Percentiles rank a stretch among this genome's conserved stretches.
Evolutionary conservation across 768 basidiomycete species (phyloP).

Genomic region (Amanita rimosa): DNA sequence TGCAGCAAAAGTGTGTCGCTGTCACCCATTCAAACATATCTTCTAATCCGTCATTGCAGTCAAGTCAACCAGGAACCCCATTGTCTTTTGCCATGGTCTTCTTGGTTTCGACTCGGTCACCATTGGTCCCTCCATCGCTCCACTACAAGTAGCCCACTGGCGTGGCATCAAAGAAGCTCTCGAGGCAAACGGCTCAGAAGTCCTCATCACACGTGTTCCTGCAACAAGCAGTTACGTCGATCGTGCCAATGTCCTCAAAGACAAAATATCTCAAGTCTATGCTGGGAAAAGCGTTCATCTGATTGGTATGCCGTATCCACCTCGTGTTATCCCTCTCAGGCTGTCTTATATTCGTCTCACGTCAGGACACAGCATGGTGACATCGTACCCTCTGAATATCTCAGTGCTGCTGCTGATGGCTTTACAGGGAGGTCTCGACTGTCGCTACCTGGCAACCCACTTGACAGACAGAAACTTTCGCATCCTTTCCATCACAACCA

Average conservation of each 20-base stretch:
- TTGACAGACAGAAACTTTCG: slow-evolving; percentile 67
- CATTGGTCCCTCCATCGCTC: slow-evolving; percentile 64
- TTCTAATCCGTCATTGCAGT: slow-evolving; percentile 31
- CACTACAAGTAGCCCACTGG: slow-evolving; percentile 90
- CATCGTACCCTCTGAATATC: slow-evolving; percentile 16
- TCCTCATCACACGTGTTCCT: slow-evolving; percentile 89
- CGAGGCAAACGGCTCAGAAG: slow-evolving; percentile 78
- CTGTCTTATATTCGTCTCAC: neutral
- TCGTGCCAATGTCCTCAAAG: slow-evolving; percentile 82
- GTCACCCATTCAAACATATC: neutral
- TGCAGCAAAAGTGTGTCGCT: slow-evolving; percentile 49
- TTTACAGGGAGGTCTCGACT: slow-evolving; percentile 79
- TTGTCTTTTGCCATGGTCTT: slow-evolving; percentile 94
- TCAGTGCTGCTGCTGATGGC: neutral
- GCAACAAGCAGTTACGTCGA: slow-evolving; percentile 84
- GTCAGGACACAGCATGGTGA: slow-evolving; percentile 60
- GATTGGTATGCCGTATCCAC: slow-evolving; percentile 37
- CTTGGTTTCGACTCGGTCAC: slow-evolving; percentile 83
- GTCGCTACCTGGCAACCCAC: slow-evolving; percentile 76
- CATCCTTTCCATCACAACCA: slow-evolving; percentile 84
- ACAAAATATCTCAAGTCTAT: slow-evolving; percentile 68
- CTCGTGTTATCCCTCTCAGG: slow-evolving; percentile 2
- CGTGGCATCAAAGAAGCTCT: slow-evolving; percentile 91
- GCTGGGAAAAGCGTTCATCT: slow-evolving; percentile 82
- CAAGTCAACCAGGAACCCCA: slow-evolving; percentile 66